Conservation (phyloP, 805 yeast species). For the Sungouiella thailandica region DNA sequence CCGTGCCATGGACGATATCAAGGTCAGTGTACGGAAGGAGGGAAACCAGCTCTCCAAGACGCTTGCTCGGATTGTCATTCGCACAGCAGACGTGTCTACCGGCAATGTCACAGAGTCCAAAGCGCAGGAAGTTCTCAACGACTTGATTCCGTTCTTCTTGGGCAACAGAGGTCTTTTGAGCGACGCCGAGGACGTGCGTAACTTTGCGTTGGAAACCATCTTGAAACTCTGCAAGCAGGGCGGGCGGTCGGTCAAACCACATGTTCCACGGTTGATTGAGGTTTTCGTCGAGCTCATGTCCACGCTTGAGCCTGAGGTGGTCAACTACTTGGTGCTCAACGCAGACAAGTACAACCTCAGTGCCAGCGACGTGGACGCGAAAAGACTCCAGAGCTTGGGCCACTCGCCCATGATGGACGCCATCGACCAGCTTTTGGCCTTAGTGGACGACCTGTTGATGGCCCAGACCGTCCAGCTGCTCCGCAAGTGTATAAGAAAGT, state of each 20-base stretch:
- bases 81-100: constrained; percentile 45
- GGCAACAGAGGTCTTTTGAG: constrained; percentile 77
- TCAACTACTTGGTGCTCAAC: constrained; percentile 79
- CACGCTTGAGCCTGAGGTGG: constrained; percentile 84
- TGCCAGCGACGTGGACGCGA: constrained; percentile 68
- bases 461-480: constrained; percentile 46
- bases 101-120: constrained; percentile 33
- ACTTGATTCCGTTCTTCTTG: constrained; percentile 70
- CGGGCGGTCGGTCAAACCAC: constrained; percentile 57
- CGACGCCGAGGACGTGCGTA: constrained; percentile 79
- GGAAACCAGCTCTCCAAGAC: constrained; percentile 66
- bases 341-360: constrained; percentile 82
- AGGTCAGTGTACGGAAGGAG: constrained; percentile 84
- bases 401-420: constrained; percentile 88
- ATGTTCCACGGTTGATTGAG: constrained; percentile 61
- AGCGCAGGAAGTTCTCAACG: constrained; percentile 45
- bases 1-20: constrained; percentile 88
- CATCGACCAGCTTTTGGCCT: constrained; percentile 62
- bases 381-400: constrained; percentile 67
- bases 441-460: constrained; percentile 46
- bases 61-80: constrained; percentile 58
- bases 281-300: constrained; percentile 73
- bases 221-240: constrained; percentile 63
- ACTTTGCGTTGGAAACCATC: constrained; percentile 72
- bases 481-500: constrained; percentile 51